Percentiles rank a stretch among this genome's conserved stretches.
phyloP scores from a whole-genome alignment of 768 basidiomycete species.

The Trametopsis cervina region DNA sequence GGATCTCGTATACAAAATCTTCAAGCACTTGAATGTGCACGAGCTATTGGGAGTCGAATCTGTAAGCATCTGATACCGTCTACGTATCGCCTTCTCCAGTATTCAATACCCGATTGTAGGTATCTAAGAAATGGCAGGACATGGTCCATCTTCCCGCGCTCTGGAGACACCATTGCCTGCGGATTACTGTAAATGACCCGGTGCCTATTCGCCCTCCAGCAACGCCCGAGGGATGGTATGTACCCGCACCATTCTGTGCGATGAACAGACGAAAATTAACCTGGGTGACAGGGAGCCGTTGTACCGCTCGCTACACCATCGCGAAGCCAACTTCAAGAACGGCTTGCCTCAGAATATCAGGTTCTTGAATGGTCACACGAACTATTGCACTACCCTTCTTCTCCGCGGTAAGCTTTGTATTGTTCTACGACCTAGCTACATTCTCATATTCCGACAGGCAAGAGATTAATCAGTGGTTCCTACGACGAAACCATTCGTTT shows the following conservation, averaged over 20 bases:
- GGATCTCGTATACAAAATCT: conserved; percentile 54
- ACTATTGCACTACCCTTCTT: conserved; percentile 79
- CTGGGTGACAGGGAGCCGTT: conserved; percentile 44
- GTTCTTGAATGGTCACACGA: conserved; percentile 79
- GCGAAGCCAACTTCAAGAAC: conserved; percentile 76
- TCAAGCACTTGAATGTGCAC: conserved; percentile 49
- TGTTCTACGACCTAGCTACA: background rate
- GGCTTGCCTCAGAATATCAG: conserved; percentile 70
- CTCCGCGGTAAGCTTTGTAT: conserved; percentile 38
- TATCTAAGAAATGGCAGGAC: conserved; percentile 38
- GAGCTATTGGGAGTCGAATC: conserved; percentile 56
- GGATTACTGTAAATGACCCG: conserved; percentile 68
- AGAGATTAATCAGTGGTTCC: conserved; percentile 80
- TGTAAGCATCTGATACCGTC: conserved; percentile 29
- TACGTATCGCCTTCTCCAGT: background rate
- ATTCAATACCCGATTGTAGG: conserved; percentile 18
- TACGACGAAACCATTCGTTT: conserved; percentile 91
- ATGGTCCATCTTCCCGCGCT: conserved; percentile 57
- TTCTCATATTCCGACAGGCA: conserved; percentile 32
- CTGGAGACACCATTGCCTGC: conserved; percentile 72
- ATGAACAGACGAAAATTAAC: background rate
- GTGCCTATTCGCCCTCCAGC: conserved; percentile 54
- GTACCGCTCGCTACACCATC: conserved; percentile 76
- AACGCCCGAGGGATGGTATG: conserved; percentile 68
- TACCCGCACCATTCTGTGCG: background rate